These are phyloP conservation scores for Ballota nigra DNA, from an alignment of 257 asterid genomes.

Conservation along the genomic window DNA sequence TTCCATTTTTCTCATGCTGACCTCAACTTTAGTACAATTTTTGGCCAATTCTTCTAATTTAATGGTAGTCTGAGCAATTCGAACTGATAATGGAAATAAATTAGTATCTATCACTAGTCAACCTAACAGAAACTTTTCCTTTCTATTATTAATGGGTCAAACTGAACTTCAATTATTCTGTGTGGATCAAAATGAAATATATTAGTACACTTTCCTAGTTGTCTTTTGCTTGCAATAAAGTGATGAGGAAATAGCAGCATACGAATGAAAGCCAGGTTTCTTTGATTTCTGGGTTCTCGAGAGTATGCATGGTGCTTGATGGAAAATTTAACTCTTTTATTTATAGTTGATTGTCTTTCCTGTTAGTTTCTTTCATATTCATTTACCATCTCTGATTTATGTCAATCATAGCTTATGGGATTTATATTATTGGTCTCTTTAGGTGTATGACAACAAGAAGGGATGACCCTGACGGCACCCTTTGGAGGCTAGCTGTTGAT, in stretches of 20 bases:
- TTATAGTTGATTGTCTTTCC: neutral
- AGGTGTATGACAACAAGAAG: constrained; percentile 99
- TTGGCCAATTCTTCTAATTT: neutral
- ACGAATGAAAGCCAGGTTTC: neutral
- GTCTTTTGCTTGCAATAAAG: neutral
- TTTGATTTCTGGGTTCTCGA: neutral
- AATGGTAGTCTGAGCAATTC: neutral
- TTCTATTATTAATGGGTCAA: neutral
- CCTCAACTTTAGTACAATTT: neutral
- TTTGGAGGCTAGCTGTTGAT: constrained; percentile 92
- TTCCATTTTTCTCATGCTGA: neutral
- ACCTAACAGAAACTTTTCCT: neutral
- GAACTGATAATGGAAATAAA: neutral
- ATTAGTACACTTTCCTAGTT: neutral
- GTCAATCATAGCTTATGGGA: constrained; percentile 13
- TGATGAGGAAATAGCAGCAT: neutral
- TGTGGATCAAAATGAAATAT: constrained; percentile 3
- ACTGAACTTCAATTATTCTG: neutral
- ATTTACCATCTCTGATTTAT: constrained; percentile 4
- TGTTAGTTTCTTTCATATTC: constrained; percentile 19
- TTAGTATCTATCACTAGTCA: neutral
- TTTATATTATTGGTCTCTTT: constrained; percentile 11
- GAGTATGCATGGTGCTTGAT: neutral
- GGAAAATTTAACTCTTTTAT: neutral
- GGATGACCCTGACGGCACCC: constrained; percentile 89